Evolutionary conservation across 352 stramenopile species (phyloP).

Genomic region (Vaucheria bursata): DNA sequence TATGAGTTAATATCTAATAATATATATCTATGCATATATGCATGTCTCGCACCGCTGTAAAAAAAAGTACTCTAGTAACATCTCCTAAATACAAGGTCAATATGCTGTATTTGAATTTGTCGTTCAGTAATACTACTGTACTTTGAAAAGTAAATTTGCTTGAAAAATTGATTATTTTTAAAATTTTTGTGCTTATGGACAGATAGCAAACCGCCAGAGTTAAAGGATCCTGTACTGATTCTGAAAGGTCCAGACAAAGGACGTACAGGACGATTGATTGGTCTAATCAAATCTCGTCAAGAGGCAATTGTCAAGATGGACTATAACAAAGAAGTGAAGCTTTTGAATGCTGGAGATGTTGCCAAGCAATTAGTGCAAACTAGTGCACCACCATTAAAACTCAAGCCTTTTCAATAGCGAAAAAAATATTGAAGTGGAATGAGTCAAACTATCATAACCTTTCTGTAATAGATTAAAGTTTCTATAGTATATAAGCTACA

Average conservation of each 20-base stretch:
- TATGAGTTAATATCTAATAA: neutral
- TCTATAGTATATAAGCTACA: too few species aligned
- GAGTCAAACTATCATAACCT: too few species aligned
- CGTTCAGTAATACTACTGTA: neutral
- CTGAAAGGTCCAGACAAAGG: slow-evolving; percentile 45
- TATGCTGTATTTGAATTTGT: too few species aligned
- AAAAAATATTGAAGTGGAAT: too few species aligned
- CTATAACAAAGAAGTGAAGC: slow-evolving; percentile 26
- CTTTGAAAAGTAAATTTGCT: neutral
- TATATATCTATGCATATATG: neutral
- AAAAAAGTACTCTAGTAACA: too few species aligned
- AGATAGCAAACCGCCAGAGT: neutral
- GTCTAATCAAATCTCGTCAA: slow-evolving; percentile 32
- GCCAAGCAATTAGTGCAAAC: slow-evolving; percentile 27
- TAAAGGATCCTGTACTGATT: slow-evolving; percentile 29
- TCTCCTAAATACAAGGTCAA: too few species aligned
- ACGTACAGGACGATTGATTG: slow-evolving; percentile 33
- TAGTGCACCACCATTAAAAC: too few species aligned
- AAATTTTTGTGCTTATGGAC: neutral
- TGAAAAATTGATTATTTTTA: neutral
- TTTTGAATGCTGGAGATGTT: slow-evolving; percentile 31
- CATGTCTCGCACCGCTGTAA: too few species aligned
- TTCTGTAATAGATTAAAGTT: too few species aligned
- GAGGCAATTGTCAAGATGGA: slow-evolving; percentile 34
- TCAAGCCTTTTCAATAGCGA: too few species aligned